Conservation (phyloP, 2,329 filamentous ascomycete species). For the Aureobasidium musti region DNA sequence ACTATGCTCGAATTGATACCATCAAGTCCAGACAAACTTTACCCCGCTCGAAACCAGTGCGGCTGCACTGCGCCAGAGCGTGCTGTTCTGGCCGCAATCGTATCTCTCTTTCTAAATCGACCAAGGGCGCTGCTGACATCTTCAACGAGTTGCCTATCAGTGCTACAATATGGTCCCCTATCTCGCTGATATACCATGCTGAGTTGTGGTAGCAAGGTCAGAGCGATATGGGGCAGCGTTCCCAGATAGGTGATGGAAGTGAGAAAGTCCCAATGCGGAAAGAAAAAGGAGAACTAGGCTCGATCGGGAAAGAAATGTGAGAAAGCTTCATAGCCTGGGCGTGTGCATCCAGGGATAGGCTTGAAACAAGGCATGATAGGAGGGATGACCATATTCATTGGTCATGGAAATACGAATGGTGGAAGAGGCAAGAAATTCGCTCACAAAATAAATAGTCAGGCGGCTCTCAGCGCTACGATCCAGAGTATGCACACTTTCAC, state of each 20-base stretch:
- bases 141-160: neutral
- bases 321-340: neutral
- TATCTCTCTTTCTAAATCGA: neutral
- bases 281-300: slow-evolving; percentile 14
- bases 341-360: neutral
- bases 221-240: neutral
- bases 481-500: neutral
- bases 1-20: slow-evolving; percentile 2
- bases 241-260: neutral
- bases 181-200: neutral
- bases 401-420: neutral
- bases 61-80: neutral
- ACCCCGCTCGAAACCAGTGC: slow-evolving; percentile 12
- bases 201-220: neutral
- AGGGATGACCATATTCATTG: slow-evolving; percentile 2
- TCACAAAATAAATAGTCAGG: neutral
- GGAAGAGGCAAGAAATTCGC: neutral
- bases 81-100: neutral
- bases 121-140: neutral
- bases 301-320: slow-evolving; percentile 1
- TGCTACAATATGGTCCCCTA: neutral
- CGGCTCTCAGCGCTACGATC: neutral
- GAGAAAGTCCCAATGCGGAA: slow-evolving; percentile 18
- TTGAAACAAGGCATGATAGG: neutral
- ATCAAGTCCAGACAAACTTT: neutral